Conservation (phyloP, 2,329 filamentous ascomycete species). For the Drechslerella coelobrocha region DNA sequence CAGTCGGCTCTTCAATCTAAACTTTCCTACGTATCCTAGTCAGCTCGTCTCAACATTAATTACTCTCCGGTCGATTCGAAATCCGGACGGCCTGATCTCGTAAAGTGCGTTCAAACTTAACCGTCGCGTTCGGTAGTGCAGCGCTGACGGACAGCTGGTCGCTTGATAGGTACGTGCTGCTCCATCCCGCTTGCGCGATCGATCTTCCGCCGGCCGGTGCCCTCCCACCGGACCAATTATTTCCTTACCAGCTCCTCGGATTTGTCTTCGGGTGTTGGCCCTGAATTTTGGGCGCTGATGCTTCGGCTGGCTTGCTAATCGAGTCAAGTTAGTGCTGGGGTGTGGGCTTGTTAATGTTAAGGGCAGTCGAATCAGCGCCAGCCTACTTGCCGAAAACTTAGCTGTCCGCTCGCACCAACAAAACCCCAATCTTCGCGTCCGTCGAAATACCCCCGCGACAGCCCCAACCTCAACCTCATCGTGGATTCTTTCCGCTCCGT, state of each 20-base stretch:
- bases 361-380: constrained; percentile 39
- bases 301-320: background rate
- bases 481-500: constrained; percentile 15
- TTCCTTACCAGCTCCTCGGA: background rate
- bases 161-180: background rate
- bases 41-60: background rate
- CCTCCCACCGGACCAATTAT: background rate
- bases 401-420: constrained; percentile 44
- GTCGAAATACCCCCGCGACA: constrained; percentile 46
- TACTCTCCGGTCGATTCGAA: background rate
- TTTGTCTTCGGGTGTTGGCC: background rate
- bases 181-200: background rate
- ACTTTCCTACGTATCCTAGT: background rate
- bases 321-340: background rate
- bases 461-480: constrained; percentile 31
- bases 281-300: background rate
- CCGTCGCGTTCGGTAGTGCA: background rate
- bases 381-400: constrained; percentile 49
- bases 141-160: background rate
- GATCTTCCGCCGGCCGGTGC: background rate
- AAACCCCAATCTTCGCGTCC: constrained; percentile 43
- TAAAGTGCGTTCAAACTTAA: background rate
- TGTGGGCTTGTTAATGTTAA: background rate
- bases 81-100: background rate
- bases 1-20: background rate